Percentiles rank a stretch among this genome's conserved stretches.
Conservation (phyloP, 768 basidiomycete genomes). For the Strobilomyces dryophilus region DNA sequence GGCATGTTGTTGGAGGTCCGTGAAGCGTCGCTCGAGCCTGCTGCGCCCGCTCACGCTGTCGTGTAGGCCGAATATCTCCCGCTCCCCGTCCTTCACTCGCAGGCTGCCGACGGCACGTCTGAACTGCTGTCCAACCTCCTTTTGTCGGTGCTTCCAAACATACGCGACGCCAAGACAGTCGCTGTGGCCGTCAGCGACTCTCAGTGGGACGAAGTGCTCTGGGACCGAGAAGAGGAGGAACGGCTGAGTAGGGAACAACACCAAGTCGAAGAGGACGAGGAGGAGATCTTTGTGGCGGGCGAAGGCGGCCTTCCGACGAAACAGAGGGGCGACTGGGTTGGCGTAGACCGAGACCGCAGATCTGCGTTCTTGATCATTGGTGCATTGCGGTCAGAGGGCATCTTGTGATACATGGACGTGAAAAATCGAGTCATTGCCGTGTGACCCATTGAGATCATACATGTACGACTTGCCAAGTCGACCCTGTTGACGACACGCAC, state of each 20-base stretch:
- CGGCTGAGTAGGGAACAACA: slow-evolving; percentile 24
- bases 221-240: slow-evolving; percentile 67
- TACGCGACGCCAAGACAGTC: slow-evolving; percentile 67
- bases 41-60: background rate
- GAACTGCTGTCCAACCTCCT: slow-evolving; percentile 73
- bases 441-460: background rate
- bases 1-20: slow-evolving; percentile 83
- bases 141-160: slow-evolving; percentile 68
- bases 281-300: slow-evolving; percentile 61
- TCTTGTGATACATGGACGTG: slow-evolving; percentile 39
- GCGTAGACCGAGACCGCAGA: slow-evolving; percentile 72
- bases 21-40: background rate
- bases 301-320: slow-evolving; percentile 49
- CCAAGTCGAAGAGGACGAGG: slow-evolving; percentile 21
- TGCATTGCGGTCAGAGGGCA: slow-evolving; percentile 66
- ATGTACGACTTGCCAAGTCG: background rate
- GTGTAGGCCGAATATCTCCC: slow-evolving; percentile 81
- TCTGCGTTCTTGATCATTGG: slow-evolving; percentile 80
- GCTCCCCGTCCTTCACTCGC: slow-evolving; percentile 61
- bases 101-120: slow-evolving; percentile 62
- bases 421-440: background rate
- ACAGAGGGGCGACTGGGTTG: slow-evolving; percentile 67
- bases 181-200: slow-evolving; percentile 75
- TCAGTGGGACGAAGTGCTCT: slow-evolving; percentile 80
- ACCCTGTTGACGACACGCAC: background rate